Conservation (phyloP, 805 yeast genomes). For the Barnettozyma populi region DNA sequence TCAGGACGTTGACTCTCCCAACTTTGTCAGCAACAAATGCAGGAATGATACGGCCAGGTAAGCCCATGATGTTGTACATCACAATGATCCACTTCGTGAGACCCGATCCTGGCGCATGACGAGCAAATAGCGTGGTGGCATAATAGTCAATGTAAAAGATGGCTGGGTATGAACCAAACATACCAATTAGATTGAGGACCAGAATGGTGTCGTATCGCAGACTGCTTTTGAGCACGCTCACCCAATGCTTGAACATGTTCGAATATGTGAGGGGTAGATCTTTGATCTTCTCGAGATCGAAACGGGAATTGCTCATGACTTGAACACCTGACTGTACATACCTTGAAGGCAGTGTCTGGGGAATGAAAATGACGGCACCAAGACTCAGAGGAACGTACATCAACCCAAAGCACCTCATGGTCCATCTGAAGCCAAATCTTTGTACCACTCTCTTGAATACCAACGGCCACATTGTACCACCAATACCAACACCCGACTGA, state of each 20-base stretch:
- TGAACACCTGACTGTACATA: constrained; percentile 12
- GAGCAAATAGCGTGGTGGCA: constrained; percentile 12
- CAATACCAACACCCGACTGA: constrained; percentile 46
- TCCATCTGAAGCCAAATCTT: constrained; percentile 17
- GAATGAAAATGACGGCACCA: constrained; percentile 14
- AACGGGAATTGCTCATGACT: constrained; percentile 16
- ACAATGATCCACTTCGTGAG: constrained; percentile 16
- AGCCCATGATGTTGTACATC: constrained; percentile 20
- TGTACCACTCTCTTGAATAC: constrained; percentile 19
- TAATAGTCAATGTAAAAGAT: constrained; percentile 23
- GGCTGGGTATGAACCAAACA: constrained; percentile 23
- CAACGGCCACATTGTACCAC: constrained; percentile 38
- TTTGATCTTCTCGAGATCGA: constrained; percentile 9
- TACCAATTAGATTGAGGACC: constrained; percentile 16
- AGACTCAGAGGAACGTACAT: constrained; percentile 18
- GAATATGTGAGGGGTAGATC: constrained; percentile 10
- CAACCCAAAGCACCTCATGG: constrained; percentile 18
- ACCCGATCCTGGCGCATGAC: constrained; percentile 7
- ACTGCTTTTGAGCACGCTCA: constrained; percentile 7
- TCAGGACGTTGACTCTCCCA: constrained; percentile 18
- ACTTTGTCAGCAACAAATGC: constrained; percentile 18
- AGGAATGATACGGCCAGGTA: constrained; percentile 23
- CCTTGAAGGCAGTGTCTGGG: constrained; percentile 13
- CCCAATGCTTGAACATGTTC: constrained; percentile 12
- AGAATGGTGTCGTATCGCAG: constrained; percentile 9